Percentiles rank a stretch among this genome's conserved stretches.
These are phyloP conservation scores for Pichia manshurica DNA, from an alignment of 805 yeast genomes.

Conservation along the genomic window DNA sequence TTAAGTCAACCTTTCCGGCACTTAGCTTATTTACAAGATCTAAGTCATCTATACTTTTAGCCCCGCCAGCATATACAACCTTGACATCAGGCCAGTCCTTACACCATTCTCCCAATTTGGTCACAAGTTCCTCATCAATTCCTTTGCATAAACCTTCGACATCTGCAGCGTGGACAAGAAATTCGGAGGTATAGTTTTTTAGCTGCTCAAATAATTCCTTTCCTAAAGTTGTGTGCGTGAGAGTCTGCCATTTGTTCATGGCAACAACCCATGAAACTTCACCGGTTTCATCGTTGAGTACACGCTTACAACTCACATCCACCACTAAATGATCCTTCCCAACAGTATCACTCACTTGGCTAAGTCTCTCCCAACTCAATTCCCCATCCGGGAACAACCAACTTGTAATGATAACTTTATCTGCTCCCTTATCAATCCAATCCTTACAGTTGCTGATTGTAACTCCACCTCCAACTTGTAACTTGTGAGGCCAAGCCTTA, in stretches of 20 bases:
- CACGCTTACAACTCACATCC: constrained; percentile 75
- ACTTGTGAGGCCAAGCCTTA: constrained; percentile 58
- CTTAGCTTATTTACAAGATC: constrained; percentile 61
- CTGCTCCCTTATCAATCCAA: constrained; percentile 79
- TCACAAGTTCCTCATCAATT: constrained; percentile 75
- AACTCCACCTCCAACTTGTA: constrained; percentile 95
- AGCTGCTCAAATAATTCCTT: constrained; percentile 48
- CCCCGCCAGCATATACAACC: constrained; percentile 97
- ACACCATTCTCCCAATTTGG: constrained; percentile 69
- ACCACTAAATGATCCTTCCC: constrained; percentile 71
- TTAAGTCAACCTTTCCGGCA: constrained; percentile 79
- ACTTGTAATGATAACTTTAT: constrained; percentile 86
- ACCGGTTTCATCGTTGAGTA: constrained; percentile 23
- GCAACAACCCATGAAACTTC: constrained; percentile 79
- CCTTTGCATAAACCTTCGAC: constrained; percentile 96
- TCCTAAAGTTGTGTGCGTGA: constrained; percentile 60
- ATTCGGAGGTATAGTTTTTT: constrained; percentile 70
- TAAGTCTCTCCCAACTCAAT: constrained; percentile 47
- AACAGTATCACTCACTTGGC: constrained; percentile 43
- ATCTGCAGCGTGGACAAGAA: constrained; percentile 95
- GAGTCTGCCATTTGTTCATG: constrained; percentile 94
- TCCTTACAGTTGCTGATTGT: constrained; percentile 60
- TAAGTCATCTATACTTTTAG: constrained; percentile 66
- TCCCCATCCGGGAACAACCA: constrained; percentile 74
- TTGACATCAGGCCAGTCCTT: constrained; percentile 45